These are phyloP conservation scores for Ophiostoma sp. DNA, from an alignment of 2,329 filamentous ascomycete genomes.

Conservation along the genomic window DNA sequence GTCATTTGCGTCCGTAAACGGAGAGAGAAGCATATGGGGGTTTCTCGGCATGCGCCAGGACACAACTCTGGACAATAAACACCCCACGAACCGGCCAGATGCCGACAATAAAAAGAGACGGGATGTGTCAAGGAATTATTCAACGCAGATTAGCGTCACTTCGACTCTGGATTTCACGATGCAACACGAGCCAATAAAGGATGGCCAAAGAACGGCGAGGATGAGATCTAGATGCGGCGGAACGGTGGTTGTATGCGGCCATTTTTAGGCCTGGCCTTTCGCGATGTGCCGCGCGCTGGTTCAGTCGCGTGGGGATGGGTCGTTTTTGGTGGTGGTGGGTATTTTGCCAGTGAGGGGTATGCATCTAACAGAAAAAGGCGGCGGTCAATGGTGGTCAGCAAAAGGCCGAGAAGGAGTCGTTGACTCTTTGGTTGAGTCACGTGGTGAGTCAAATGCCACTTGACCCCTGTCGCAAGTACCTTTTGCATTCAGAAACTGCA, in stretches of 20 bases:
- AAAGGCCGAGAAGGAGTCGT: neutral
- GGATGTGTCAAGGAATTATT: slow-evolving; percentile 18
- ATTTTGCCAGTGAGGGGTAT: neutral
- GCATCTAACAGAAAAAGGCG: slow-evolving; percentile 9
- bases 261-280: neutral
- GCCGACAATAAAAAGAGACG: neutral
- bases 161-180: neutral
- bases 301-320: neutral
- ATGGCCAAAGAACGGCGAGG: neutral
- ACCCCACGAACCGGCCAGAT: slow-evolving; percentile 10
- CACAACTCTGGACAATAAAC: neutral
- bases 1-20: neutral
- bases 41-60: neutral
- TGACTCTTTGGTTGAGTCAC: slow-evolving; percentile 7
- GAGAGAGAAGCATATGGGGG: neutral
- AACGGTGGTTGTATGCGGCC: neutral
- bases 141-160: neutral
- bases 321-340: neutral
- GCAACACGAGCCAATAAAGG: slow-evolving; percentile 1
- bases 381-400: neutral
- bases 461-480: neutral
- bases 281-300: slow-evolving; percentile 13
- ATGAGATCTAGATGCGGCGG: neutral
- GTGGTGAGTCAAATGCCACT: slow-evolving; percentile 16
- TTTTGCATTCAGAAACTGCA: neutral